A percentile compares a stretch with the other conserved stretches of the same genome.
Conservation (phyloP, 257 asterid species). For the Linderniella brevidens region DNA sequence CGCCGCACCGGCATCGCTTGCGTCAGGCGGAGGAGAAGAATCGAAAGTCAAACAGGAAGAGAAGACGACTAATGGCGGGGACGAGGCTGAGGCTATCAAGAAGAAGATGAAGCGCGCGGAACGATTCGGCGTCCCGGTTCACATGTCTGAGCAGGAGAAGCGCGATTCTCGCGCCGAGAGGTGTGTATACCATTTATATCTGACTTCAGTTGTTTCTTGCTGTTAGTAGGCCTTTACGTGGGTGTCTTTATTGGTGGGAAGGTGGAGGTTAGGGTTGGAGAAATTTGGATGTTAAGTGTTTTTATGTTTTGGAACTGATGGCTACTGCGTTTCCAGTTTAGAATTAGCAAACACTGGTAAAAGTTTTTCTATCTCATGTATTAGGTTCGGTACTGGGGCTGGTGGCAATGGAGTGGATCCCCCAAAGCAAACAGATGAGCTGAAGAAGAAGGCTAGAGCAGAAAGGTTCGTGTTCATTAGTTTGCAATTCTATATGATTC, state of each 20-base stretch:
- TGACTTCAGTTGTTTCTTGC: background rate
- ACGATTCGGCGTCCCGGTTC: conserved; percentile 74
- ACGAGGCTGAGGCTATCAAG: conserved; percentile 25
- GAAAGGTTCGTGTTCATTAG: conserved; percentile 42
- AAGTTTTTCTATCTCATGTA: background rate
- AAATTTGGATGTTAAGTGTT: no score
- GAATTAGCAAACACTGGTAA: background rate
- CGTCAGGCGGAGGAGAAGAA: conserved; percentile 22
- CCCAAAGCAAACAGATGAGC: conserved; percentile 56
- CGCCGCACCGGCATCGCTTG: conserved; percentile 13
- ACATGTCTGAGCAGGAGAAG: conserved; percentile 70
- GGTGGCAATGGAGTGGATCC: conserved; percentile 27
- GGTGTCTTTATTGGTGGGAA: conserved; percentile 11
- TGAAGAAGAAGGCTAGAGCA: conserved; percentile 87
- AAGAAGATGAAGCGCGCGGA: conserved; percentile 92
- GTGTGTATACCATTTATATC: conserved; percentile 14
- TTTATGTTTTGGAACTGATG: background rate
- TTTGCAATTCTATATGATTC: conserved; percentile 1
- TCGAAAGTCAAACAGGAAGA: conserved; percentile 15
- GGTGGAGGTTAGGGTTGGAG: background rate
- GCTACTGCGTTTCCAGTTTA: background rate
- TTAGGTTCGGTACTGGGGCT: conserved; percentile 71
- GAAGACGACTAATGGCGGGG: conserved; percentile 8
- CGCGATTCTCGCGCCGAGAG: conserved; percentile 87
- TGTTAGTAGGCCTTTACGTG: conserved; percentile 1